Percentiles rank a stretch among this genome's conserved stretches.
phyloP scores from a whole-genome alignment of 139 green algal species.

The Tetraselmis striata region DNA sequence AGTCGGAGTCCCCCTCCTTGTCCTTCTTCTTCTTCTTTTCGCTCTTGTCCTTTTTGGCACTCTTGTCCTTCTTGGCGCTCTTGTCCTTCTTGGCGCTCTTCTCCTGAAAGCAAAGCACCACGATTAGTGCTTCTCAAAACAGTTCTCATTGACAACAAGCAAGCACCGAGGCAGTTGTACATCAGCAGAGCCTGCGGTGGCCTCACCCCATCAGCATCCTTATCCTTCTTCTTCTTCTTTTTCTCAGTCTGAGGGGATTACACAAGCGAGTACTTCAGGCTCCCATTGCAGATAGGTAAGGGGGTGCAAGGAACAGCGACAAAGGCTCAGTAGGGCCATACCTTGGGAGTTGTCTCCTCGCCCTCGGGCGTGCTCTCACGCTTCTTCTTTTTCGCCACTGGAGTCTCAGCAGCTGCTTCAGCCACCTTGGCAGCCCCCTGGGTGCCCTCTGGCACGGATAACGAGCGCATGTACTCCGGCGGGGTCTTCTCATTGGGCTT shows the following conservation, averaged over 20 bases:
- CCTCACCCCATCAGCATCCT: constrained; percentile 6
- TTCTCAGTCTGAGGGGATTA: not conserved
- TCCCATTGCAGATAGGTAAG: not conserved
- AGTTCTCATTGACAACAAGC: too few relatives aligned
- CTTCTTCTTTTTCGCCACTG: constrained; percentile 26
- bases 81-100: constrained; percentile 28
- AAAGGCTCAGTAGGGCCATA: not conserved
- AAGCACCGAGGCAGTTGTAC: too few relatives aligned
- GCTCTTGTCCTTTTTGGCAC: constrained; percentile 50
- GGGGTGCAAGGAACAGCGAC: not conserved
- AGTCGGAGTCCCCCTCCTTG: constrained; percentile 4
- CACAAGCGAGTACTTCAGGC: not conserved
- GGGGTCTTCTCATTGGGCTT: constrained; percentile 91
- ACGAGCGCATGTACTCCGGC: constrained; percentile 77
- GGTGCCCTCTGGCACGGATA: constrained; percentile 41
- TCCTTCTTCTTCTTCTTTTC: constrained; percentile 39
- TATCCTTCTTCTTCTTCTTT: constrained; percentile 12
- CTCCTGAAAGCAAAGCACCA: too few relatives aligned
- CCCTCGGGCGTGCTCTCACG: not conserved
- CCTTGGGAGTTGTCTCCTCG: not conserved
- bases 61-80: constrained; percentile 24
- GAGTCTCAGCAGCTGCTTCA: not conserved
- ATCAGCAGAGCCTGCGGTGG: too few relatives aligned
- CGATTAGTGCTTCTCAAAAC: too few relatives aligned
- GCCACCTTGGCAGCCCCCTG: not conserved